These are phyloP conservation scores for Phylloporus sp. DNA, from an alignment of 768 basidiomycete genomes.

Conservation along the genomic window DNA sequence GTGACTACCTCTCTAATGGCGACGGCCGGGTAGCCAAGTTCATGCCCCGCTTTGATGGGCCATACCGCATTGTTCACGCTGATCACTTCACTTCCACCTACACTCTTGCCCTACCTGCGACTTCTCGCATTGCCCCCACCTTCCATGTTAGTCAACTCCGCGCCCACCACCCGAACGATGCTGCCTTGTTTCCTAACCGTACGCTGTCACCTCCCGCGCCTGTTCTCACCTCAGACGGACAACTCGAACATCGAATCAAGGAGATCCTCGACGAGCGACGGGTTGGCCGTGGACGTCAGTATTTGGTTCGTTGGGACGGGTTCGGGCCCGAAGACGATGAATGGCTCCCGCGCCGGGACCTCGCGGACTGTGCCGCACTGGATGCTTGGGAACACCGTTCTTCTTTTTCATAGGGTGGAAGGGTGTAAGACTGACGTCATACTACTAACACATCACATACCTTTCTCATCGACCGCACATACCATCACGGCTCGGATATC, in stretches of 20 bases:
- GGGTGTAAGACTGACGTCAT: no score
- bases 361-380: no score
- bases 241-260: background rate
- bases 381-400: no score
- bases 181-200: constrained; percentile 32
- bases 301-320: no score
- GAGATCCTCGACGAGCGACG: background rate
- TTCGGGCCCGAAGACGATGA: no score
- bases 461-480: no score
- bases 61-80: constrained; percentile 17
- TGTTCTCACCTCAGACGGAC: no score
- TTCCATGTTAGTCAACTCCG: constrained; percentile 35
- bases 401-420: no score
- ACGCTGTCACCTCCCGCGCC: background rate
- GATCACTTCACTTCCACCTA: constrained; percentile 18
- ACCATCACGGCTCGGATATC: no score
- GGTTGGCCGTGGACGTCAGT: no score
- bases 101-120: constrained; percentile 23
- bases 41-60: constrained; percentile 34
- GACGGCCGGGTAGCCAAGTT: constrained; percentile 37
- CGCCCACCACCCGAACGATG: constrained; percentile 33
- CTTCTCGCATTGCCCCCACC: constrained; percentile 13
- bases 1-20: background rate
- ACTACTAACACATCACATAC: no score
- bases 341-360: no score